These are phyloP conservation scores for Nitzschia sp. DNA, from an alignment of 108 stramenopile genomes.

Conservation along the genomic window DNA sequence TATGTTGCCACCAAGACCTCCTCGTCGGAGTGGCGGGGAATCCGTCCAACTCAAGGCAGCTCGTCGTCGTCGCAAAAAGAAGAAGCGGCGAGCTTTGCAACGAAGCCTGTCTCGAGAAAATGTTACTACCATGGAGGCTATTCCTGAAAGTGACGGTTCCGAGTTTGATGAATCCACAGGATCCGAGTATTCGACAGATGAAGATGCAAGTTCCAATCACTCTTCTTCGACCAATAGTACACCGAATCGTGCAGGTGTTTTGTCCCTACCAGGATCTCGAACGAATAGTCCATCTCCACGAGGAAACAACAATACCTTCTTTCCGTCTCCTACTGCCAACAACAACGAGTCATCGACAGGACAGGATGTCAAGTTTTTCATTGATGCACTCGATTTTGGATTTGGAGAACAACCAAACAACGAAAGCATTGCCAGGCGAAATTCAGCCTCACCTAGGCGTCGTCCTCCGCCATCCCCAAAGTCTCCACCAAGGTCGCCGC, in stretches of 20 bases:
- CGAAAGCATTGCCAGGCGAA: too few relatives aligned
- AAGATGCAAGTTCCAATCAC: background rate
- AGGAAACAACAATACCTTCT: background rate
- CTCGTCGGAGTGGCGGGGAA: conserved; percentile 6
- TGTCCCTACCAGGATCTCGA: too few relatives aligned
- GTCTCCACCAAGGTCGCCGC: too few relatives aligned
- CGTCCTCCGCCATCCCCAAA: too few relatives aligned
- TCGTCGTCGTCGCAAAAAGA: conserved; percentile 5
- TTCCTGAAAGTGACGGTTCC: conserved; percentile 10
- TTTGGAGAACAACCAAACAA: too few relatives aligned
- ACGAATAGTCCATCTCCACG: background rate
- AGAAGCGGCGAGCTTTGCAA: conserved; percentile 3
- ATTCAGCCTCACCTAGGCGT: too few relatives aligned
- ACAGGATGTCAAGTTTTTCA: background rate
- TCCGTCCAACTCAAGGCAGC: conserved; percentile 2
- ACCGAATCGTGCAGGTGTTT: conserved; percentile 1
- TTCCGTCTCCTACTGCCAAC: background rate
- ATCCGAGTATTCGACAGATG: conserved; percentile 13
- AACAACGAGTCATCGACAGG: too few relatives aligned
- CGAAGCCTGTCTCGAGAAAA: conserved; percentile 12
- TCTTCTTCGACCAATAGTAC: background rate
- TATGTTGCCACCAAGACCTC: conserved; percentile 15
- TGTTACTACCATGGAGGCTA: conserved; percentile 6
- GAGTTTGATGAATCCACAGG: conserved; percentile 1
- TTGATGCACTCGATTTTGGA: background rate